A percentile compares a stretch with the other conserved stretches of the same genome.
phyloP scores from a whole-genome alignment of 768 basidiomycete species.

The Rhizopogon salebrosus region DNA sequence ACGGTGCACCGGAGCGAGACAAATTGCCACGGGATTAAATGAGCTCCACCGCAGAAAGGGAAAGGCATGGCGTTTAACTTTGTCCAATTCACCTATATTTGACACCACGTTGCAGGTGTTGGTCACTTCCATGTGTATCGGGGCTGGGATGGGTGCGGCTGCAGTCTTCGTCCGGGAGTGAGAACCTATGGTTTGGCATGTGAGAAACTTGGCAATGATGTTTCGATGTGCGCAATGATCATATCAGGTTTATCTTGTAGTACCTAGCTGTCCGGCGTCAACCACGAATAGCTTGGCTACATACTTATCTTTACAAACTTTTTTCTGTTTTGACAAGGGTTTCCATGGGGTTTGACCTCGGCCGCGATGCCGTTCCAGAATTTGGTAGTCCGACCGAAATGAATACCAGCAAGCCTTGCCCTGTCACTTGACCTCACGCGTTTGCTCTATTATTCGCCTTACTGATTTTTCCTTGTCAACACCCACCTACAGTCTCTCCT shows the following conservation, averaged over 20 bases:
- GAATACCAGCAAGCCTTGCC: neutral
- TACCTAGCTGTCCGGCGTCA: neutral
- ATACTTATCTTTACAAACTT: neutral
- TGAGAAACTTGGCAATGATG: too few relatives aligned
- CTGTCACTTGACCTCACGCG: too few relatives aligned
- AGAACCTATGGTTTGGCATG: neutral
- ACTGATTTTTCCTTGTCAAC: slow-evolving; percentile 10
- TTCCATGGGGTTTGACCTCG: neutral
- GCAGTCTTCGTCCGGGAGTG: slow-evolving; percentile 61
- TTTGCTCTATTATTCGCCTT: slow-evolving; percentile 7
- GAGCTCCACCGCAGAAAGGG: slow-evolving; percentile 64
- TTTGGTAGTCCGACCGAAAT: slow-evolving; percentile 7
- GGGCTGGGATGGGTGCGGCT: slow-evolving; percentile 90
- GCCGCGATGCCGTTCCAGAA: slow-evolving; percentile 7
- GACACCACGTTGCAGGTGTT: slow-evolving; percentile 47
- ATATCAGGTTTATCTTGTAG: neutral
- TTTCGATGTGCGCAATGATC: too few relatives aligned
- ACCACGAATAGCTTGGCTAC: neutral
- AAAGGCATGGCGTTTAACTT: slow-evolving; percentile 40
- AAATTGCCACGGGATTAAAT: slow-evolving; percentile 78
- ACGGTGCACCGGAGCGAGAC: slow-evolving; percentile 83
- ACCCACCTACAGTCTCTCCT: slow-evolving; percentile 20
- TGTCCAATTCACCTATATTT: slow-evolving; percentile 2
- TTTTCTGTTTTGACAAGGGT: neutral
- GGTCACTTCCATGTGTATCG: slow-evolving; percentile 87